phyloP scores from a whole-genome alignment of 2,329 filamentous ascomycete species.

The Pezicula carpinea region DNA sequence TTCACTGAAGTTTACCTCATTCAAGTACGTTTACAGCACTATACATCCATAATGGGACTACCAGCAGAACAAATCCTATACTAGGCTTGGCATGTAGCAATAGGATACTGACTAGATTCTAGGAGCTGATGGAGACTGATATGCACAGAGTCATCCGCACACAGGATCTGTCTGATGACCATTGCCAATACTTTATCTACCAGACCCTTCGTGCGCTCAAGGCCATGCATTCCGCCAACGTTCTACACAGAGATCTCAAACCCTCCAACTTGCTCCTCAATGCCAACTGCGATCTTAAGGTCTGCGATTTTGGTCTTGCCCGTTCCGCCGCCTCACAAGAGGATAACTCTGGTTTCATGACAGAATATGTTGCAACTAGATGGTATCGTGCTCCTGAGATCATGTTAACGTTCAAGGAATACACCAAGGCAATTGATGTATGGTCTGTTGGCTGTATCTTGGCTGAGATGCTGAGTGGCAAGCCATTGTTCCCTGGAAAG shows the following conservation, averaged over 20 bases:
- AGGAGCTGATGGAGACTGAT: conserved; percentile 99
- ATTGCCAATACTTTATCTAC: conserved; percentile 99
- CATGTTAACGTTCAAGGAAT: conserved; percentile 99
- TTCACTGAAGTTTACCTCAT: conserved; percentile 99
- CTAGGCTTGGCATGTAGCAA: not conserved
- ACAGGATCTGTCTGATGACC: conserved; percentile 96
- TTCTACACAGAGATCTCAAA: conserved; percentile 95
- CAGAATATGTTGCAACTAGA: conserved; percentile 97
- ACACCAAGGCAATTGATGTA: conserved; percentile 98
- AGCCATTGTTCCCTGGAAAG: conserved; percentile 96
- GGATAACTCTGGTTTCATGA: conserved; percentile 99
- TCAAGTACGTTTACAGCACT: conserved; percentile 56
- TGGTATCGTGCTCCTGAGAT: conserved; percentile 99
- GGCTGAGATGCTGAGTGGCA: conserved; percentile 97
- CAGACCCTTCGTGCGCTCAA: conserved; percentile 96
- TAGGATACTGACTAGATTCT: conserved; percentile 1
- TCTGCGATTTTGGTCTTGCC: conserved; percentile 96
- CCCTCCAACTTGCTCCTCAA: conserved; percentile 95
- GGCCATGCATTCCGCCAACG: conserved; percentile 98
- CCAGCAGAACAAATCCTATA: conserved; percentile 8
- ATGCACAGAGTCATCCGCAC: conserved; percentile 99
- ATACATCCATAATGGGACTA: conserved; percentile 7
- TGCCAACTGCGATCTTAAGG: conserved; percentile 97
- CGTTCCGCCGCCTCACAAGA: conserved; percentile 94
- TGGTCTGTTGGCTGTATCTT: conserved; percentile 99